Base-by-base conservation (phyloP, 768 basidiomycete genomes). In the Mycena pura region DNA sequence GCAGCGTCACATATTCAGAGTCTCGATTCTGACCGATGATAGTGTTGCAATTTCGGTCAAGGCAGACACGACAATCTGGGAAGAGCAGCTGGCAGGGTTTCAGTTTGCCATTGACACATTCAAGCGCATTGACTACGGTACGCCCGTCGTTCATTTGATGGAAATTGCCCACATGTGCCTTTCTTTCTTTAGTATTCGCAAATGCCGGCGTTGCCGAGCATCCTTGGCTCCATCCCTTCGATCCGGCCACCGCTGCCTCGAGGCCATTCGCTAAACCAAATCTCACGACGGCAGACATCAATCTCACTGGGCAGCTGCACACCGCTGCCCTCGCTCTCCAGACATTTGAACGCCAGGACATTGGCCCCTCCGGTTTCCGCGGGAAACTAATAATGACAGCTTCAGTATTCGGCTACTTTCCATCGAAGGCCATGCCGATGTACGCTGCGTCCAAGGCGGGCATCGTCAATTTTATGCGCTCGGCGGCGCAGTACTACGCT, bases 371-470 rank as follows among this genome's bases (percentile, higher is more conserved):
- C 9, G 67, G 67, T 2, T 68, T 68, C 48, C 54, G 59, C 13
- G 67, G 67, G 9, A 68, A 66, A 25, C 43, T 68, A 22, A 60
- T 68, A 15, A 32, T 68, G 28, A 68, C 67, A 1, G 55, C 67
- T 2, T 66, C 64, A n/a, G 64, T 66, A n/a, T 68, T 65, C 29
- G 67, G 46, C 1, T 64, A 57, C 43, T 66, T 54, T 10, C 64
- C 67, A 2, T 62, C 54, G 19, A 51, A 51, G 15, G 62, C 60
- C n/a, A 61, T 66, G 64, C 64, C 64, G 10, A 52, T 68, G 31
- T 68, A 68, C 41, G 62, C 67, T 28, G 52, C 67, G 29, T 63
- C 67, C 47, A 68, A 68, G 47, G 64, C 64, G 1, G 67, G 46
- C 17, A 55, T 68, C 11, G 39, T 68, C n/a, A 54, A 68, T 48